A percentile compares a stretch with the other conserved stretches of the same genome.
These are phyloP conservation scores for Ramularia endophylla DNA, from an alignment of 2,329 filamentous ascomycete species.

Conservation along the genomic window DNA sequence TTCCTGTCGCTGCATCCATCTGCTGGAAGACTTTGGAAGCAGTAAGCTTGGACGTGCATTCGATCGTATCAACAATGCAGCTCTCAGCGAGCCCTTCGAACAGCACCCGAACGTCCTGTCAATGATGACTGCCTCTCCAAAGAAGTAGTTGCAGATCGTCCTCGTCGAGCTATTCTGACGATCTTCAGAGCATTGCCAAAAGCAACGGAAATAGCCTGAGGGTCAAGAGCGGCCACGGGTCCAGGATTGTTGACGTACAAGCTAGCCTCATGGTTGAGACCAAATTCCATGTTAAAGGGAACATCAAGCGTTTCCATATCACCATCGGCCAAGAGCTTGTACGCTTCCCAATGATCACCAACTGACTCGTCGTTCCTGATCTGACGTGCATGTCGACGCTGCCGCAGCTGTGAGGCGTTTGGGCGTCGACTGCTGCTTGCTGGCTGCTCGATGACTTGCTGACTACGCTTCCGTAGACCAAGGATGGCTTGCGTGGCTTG, in stretches of 20 bases:
- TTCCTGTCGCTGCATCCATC: too few relatives aligned
- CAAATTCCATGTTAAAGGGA: slow-evolving; percentile 1
- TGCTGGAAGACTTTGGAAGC: too few relatives aligned
- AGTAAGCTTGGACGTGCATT: too few relatives aligned
- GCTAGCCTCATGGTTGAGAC: slow-evolving; percentile 42
- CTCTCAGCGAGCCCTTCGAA: too few relatives aligned
- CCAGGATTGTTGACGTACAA: slow-evolving; percentile 62
- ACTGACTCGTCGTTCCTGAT: slow-evolving; percentile 7
- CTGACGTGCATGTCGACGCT: slow-evolving; percentile 13
- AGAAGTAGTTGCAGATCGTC: slow-evolving; percentile 6
- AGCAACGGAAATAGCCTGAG: slow-evolving; percentile 60
- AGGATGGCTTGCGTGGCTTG: slow-evolving; percentile 20
- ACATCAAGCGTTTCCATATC: slow-evolving; percentile 39
- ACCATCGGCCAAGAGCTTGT: slow-evolving; percentile 45
- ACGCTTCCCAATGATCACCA: slow-evolving; percentile 48
- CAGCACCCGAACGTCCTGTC: too few relatives aligned
- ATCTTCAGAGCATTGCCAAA: slow-evolving; percentile 70
- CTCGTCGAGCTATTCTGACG: slow-evolving; percentile 34
- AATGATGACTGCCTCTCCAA: slow-evolving; percentile 12
- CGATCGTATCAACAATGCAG: too few relatives aligned
- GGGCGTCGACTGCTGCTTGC: not conserved
- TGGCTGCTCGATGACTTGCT: slow-evolving; percentile 8
- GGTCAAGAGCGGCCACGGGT: slow-evolving; percentile 58
- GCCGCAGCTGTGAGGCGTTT: slow-evolving; percentile 7
- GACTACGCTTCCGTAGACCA: slow-evolving; percentile 20